Evolutionary conservation across 345 rosid genomes (phyloP).

Genomic region (Hibiscus syriacus): DNA sequence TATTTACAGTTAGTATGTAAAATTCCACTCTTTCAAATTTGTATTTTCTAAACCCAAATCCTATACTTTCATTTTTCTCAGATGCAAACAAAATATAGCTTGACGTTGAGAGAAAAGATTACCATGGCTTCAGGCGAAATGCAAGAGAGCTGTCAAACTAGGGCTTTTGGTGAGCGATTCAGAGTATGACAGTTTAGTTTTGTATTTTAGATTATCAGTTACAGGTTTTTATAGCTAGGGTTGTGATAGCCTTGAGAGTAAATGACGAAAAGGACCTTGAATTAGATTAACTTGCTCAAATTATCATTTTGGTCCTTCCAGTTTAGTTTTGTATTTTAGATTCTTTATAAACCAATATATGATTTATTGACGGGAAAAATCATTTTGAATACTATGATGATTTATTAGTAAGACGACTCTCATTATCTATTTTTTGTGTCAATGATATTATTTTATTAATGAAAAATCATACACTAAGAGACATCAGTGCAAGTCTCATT

Average conservation of each 20-base stretch:
- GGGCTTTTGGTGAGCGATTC: background rate
- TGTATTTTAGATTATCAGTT: background rate
- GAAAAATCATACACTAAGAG: too few relatives aligned
- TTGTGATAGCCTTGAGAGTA: background rate
- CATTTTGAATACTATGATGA: too few relatives aligned
- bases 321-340: too few relatives aligned
- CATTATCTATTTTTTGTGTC: too few relatives aligned
- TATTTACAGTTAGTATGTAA: background rate
- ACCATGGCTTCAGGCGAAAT: conserved; percentile 6
- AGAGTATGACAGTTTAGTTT: too few relatives aligned
- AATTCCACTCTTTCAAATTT: background rate
- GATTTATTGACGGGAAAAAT: too few relatives aligned
- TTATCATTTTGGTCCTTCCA: too few relatives aligned
- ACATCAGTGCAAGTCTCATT: too few relatives aligned
- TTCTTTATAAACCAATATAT: too few relatives aligned
- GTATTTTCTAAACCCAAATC: background rate
- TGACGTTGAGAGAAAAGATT: background rate
- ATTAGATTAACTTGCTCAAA: too few relatives aligned
- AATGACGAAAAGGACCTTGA: background rate
- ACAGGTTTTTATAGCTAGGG: background rate
- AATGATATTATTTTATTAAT: too few relatives aligned
- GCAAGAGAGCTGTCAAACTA: background rate
- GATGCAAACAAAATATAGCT: background rate
- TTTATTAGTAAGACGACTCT: too few relatives aligned
- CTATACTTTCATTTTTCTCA: background rate